Evolutionary conservation across 305 asterid genomes (phyloP), one percentile per base, ranked within the genome.

Genomic region (Plantago coronopus): DNA sequence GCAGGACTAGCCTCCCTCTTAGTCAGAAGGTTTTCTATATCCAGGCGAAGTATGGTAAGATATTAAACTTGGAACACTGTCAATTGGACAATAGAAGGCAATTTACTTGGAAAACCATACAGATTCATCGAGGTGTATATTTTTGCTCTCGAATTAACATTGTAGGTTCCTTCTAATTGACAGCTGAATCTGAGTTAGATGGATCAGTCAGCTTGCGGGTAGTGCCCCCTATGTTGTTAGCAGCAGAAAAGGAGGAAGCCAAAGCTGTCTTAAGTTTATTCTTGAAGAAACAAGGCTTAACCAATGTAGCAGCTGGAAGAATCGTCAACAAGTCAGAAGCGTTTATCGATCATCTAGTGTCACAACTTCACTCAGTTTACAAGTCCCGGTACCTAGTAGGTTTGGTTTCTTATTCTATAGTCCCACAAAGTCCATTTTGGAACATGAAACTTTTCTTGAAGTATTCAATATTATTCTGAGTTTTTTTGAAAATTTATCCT

Each of bases 171-270:
- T 69, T 73, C 65, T 65, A 57, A 58, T 72, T 64, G 75, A 61
- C 84, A 78, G 83, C 83, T 79, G 89, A 81, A 69, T 76, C 85
- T 20, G 80, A 80, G 56, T 21, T 76, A 69, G 91, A 88, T 59
- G 96, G 96, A 69, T 75, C 94, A 13, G 67, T 81, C 66, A 86
- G 80, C 79, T 60, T 71, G 61, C 73, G 91, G 71, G 65, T 80
- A 57, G 80, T 91, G 53, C 67, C 96, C 60, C 84, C 94, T 9
- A 78, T 75, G 73, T 78, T 91, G 76, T 68, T 91, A 74, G 88
- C 86, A 61, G 93, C 96, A n/a, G 96, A 88, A 76, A 91, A 83
- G 76, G 98, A 91, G 74, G 98, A 91, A 81, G 88, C 96, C 70
- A 91, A 91, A 77, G 96, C 96, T 20, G 87, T 88, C 17, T 66